phyloP scores from a whole-genome alignment of 192 early-diverging fungal genomes.

The Borealophlyctis nickersoniae region DNA sequence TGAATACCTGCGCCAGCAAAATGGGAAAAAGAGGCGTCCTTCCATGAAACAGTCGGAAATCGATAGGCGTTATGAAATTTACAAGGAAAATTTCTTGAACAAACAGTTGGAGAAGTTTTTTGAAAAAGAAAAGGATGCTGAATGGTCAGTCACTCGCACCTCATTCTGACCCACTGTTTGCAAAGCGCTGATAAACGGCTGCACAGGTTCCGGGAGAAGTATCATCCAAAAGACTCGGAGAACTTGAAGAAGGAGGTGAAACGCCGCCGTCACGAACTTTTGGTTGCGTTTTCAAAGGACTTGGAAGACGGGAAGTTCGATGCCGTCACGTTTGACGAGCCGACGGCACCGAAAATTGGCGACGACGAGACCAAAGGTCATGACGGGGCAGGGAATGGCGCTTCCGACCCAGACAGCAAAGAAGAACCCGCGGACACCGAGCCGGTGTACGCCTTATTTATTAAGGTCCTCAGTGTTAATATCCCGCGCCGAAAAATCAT shows the following conservation, averaged over 20 bases:
- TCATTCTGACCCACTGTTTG: neutral
- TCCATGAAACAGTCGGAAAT: conserved; percentile 76
- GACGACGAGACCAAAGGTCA: conserved; percentile 19
- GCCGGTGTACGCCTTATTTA: conserved; percentile 61
- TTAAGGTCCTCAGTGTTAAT: conserved; percentile 74
- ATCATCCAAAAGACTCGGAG: conserved; percentile 73
- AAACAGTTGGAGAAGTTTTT: conserved; percentile 73
- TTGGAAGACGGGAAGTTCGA: conserved; percentile 73
- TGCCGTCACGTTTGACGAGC: conserved; percentile 54
- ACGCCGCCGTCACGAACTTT: conserved; percentile 50
- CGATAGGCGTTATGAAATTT: conserved; percentile 72
- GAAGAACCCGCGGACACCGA: conserved; percentile 5
- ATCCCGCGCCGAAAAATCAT: conserved; percentile 62
- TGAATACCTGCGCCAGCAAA: conserved; percentile 16
- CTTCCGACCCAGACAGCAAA: too few species aligned
- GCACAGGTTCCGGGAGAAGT: conserved; percentile 78
- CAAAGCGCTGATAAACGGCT: neutral
- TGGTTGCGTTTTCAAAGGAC: conserved; percentile 60
- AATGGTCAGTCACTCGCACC: conserved; percentile 58
- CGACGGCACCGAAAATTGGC: conserved; percentile 16
- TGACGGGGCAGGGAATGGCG: conserved; percentile 1
- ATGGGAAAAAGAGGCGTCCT: conserved; percentile 22
- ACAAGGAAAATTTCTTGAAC: conserved; percentile 73
- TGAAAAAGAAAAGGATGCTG: conserved; percentile 69
- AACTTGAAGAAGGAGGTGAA: conserved; percentile 49